A percentile compares a stretch with the other conserved stretches of the same genome.
Conservation (phyloP, 805 yeast genomes). For the Metschnikowia henanensis region DNA sequence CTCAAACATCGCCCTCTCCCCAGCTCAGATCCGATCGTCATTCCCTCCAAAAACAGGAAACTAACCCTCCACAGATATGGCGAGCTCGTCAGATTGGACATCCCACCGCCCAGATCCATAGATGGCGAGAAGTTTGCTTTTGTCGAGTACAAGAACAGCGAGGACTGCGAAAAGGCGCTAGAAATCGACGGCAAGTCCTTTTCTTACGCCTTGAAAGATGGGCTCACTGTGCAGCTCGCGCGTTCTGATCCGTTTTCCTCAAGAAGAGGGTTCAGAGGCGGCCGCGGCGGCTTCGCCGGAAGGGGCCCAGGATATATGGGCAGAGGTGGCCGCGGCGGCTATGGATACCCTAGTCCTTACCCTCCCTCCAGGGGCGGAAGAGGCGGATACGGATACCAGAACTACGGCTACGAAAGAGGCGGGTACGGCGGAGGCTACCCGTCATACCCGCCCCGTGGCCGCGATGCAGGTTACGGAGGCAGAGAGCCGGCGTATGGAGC, state of each 20-base stretch:
- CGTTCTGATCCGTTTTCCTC: slow-evolving; percentile 50
- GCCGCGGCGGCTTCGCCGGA: slow-evolving; percentile 21
- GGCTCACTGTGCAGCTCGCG: slow-evolving; percentile 55
- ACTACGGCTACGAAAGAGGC: slow-evolving; percentile 22
- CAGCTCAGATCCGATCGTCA: slow-evolving; percentile 3
- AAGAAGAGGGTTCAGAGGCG: slow-evolving; percentile 30
- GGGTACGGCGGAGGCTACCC: slow-evolving; percentile 23
- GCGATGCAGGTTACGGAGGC: slow-evolving; percentile 18
- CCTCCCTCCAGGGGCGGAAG: slow-evolving; percentile 19
- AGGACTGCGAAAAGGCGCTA: slow-evolving; percentile 56
- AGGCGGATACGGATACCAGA: slow-evolving; percentile 24
- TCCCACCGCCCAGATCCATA: slow-evolving; percentile 61
- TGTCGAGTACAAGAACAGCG: slow-evolving; percentile 54
- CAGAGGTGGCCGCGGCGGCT: slow-evolving; percentile 25
- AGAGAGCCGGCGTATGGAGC: slow-evolving; percentile 16
- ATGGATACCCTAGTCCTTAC: slow-evolving; percentile 21
- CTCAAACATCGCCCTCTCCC: background rate
- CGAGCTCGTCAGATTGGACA: slow-evolving; percentile 55
- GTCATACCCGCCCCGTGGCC: slow-evolving; percentile 12
- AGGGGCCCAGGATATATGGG: slow-evolving; percentile 19
- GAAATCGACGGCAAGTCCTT: slow-evolving; percentile 46
- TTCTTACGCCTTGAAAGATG: slow-evolving; percentile 40
- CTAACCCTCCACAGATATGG: slow-evolving; percentile 45
- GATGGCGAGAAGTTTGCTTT: slow-evolving; percentile 64
- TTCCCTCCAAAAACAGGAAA: slow-evolving; percentile 6